Percentiles rank a stretch among this genome's conserved stretches.
These are phyloP conservation scores for Gaultheria prostrata DNA, from an alignment of 148 eudicot species.

Conservation along the genomic window DNA sequence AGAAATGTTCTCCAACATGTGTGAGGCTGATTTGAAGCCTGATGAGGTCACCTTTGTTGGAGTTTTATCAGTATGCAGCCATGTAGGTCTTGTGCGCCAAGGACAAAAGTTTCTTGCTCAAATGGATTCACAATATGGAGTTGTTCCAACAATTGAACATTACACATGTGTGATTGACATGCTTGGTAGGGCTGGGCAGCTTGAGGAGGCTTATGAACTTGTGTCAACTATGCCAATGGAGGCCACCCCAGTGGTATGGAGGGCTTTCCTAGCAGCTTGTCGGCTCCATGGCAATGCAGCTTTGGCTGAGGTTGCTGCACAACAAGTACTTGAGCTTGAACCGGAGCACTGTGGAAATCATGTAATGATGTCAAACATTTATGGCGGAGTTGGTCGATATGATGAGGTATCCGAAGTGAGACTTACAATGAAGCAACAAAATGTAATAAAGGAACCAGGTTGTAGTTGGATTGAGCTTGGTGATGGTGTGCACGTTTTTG, in stretches of 20 bases:
- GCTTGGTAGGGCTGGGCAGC: constrained; percentile 74
- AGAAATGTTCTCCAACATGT: constrained; percentile 46
- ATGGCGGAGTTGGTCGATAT: constrained; percentile 57
- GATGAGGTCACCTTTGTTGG: constrained; percentile 62
- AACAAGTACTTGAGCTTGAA: constrained; percentile 48
- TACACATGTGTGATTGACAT: constrained; percentile 75
- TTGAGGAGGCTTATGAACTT: constrained; percentile 61
- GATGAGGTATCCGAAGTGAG: constrained; percentile 67
- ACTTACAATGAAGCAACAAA: constrained; percentile 53
- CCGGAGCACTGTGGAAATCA: constrained; percentile 74
- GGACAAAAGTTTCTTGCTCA: constrained; percentile 52
- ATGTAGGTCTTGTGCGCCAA: constrained; percentile 49
- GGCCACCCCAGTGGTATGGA: constrained; percentile 66
- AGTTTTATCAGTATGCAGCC: constrained; percentile 68
- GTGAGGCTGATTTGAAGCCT: constrained; percentile 42
- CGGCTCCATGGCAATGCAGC: constrained; percentile 50
- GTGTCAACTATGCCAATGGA: constrained; percentile 50
- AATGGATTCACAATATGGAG: constrained; percentile 50
- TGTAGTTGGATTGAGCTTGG: constrained; percentile 69
- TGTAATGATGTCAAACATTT: constrained; percentile 67
- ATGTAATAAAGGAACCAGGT: constrained; percentile 59
- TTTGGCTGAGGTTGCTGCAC: constrained; percentile 58
- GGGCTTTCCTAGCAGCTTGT: constrained; percentile 66
- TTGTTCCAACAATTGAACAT: constrained; percentile 59
- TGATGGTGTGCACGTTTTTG: constrained; percentile 42